Percentiles rank a stretch among this genome's conserved stretches.
phyloP scores from a whole-genome alignment of 106 monocot species.

The Allium cepa region DNA sequence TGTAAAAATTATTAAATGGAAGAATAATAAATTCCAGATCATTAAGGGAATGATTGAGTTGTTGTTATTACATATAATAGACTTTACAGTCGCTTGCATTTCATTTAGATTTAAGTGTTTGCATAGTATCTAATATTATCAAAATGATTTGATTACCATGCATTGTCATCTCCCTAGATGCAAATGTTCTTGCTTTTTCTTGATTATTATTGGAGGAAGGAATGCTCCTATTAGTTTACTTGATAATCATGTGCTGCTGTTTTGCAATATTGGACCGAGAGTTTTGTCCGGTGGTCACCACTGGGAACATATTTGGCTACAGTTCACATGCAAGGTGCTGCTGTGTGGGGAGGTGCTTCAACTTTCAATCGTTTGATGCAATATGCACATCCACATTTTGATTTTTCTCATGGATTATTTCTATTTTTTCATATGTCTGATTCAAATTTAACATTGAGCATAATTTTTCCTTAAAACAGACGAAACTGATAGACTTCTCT shows the following conservation, averaged over 20 bases:
- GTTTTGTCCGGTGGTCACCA: constrained; percentile 88
- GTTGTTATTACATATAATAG: no score
- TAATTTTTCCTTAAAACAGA: constrained; percentile 35
- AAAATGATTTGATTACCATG: no score
- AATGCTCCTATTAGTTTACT: no score
- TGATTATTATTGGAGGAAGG: no score
- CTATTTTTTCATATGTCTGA: not conserved
- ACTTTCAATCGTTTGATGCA: constrained; percentile 70
- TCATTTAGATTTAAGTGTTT: no score
- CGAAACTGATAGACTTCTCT: constrained; percentile 86
- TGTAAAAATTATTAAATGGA: no score
- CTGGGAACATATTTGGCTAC: constrained; percentile 90
- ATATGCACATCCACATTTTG: constrained; percentile 75
- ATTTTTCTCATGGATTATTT: not conserved
- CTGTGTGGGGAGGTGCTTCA: constrained; percentile 69
- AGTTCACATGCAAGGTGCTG: constrained; percentile 84
- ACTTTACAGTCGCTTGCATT: no score
- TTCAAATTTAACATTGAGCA: not conserved
- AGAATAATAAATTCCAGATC: no score
- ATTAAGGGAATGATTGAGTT: no score
- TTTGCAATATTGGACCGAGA: constrained; percentile 81
- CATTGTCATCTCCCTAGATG: no score
- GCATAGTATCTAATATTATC: no score
- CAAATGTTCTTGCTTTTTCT: no score
- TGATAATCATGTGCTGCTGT: not conserved